These are phyloP conservation scores for Daedalea quercina DNA, from an alignment of 768 basidiomycete genomes.

Conservation along the genomic window DNA sequence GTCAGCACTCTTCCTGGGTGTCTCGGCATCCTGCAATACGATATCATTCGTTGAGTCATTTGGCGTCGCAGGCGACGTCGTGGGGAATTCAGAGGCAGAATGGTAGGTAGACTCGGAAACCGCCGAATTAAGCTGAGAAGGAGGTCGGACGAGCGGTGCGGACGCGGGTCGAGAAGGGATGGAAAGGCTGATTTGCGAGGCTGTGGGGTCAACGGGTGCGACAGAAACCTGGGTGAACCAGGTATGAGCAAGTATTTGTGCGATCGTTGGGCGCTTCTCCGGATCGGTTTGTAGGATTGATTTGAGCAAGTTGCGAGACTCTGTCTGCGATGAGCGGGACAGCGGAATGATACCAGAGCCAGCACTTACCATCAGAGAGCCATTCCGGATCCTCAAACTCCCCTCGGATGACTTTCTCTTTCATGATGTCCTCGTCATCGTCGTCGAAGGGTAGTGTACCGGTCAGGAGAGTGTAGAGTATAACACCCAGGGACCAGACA, in stretches of 20 bases:
- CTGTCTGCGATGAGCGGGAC: constrained; percentile 31
- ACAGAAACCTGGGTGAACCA: constrained; percentile 57
- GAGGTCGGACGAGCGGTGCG: constrained; percentile 21
- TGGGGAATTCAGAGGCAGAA: constrained; percentile 42
- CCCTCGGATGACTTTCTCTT: constrained; percentile 73
- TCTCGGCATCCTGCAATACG: neutral
- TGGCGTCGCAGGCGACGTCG: constrained; percentile 52
- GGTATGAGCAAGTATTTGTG: constrained; percentile 76
- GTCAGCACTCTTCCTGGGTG: neutral
- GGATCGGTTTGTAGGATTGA: constrained; percentile 76
- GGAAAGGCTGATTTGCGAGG: constrained; percentile 16
- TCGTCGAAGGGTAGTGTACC: constrained; percentile 90
- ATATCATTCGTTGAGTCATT: constrained; percentile 24
- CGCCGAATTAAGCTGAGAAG: constrained; percentile 24
- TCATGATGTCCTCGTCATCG: constrained; percentile 82
- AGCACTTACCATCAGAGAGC: constrained; percentile 69
- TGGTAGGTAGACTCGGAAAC: constrained; percentile 49
- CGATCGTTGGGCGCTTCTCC: constrained; percentile 66
- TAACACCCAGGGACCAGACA: constrained; percentile 91
- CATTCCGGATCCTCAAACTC: constrained; percentile 91
- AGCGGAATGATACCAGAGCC: neutral
- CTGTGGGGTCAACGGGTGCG: constrained; percentile 1
- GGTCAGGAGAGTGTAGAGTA: constrained; percentile 83
- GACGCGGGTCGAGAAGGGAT: constrained; percentile 25
- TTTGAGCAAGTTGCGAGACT: constrained; percentile 78